Evolutionary conservation across 169 alveolate genomes (phyloP).

Genomic region (Perkinsus chesapeaki): DNA sequence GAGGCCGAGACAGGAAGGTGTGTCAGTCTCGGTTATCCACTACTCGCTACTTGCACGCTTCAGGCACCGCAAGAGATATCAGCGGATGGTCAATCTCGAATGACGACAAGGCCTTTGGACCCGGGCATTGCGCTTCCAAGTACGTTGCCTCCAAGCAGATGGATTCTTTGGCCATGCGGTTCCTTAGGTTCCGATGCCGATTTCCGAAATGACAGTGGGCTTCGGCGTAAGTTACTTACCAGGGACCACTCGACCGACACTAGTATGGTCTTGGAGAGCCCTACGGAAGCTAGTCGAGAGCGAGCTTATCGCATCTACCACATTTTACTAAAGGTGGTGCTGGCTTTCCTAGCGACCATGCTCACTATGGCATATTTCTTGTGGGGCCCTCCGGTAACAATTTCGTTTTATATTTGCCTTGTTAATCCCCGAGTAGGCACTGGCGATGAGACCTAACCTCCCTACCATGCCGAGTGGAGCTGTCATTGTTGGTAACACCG

Average conservation of each 20-base stretch:
- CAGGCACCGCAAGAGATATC: too few species aligned
- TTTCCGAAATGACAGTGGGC: not conserved
- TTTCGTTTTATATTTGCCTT: not conserved
- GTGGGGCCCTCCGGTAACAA: not conserved
- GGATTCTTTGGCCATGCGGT: not conserved
- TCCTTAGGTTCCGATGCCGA: not conserved
- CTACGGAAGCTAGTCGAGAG: not conserved
- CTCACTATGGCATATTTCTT: not conserved
- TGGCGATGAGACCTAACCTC: not conserved
- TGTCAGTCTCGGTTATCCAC: too few species aligned
- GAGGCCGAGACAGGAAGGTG: too few species aligned
- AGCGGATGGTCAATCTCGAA: too few species aligned
- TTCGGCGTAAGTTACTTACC: not conserved
- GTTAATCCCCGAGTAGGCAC: not conserved
- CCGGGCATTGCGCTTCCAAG: too few species aligned
- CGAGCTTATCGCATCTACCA: not conserved
- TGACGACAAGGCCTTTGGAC: too few species aligned
- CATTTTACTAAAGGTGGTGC: not conserved
- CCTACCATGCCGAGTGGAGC: not conserved
- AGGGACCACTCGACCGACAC: not conserved
- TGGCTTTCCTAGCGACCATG: not conserved
- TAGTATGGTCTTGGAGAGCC: not conserved
- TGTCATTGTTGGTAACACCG: not conserved
- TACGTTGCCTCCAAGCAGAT: too few species aligned
- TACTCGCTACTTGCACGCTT: too few species aligned